phyloP scores from a whole-genome alignment of 768 basidiomycete genomes.

The Suillus americanus region DNA sequence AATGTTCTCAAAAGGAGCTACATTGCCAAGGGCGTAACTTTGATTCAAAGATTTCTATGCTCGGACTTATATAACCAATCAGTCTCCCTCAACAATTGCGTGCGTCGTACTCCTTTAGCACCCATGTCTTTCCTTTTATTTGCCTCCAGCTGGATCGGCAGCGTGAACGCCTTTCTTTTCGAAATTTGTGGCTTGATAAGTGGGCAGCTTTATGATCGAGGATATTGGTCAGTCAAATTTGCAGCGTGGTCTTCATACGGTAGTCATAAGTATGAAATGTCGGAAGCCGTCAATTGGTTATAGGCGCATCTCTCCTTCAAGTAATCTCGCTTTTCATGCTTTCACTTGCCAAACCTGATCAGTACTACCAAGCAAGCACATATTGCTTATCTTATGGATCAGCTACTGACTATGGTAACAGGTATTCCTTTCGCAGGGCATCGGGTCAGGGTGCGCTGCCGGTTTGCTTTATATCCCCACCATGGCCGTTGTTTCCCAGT shows the following conservation, averaged over 20 bases:
- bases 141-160: constrained; percentile 43
- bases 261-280: not conserved
- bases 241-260: too few relatives aligned
- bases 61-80: constrained; percentile 35
- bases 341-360: constrained; percentile 41
- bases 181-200: constrained; percentile 44
- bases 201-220: constrained; percentile 51
- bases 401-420: constrained; percentile 17
- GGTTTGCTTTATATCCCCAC: constrained; percentile 51
- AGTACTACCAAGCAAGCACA: constrained; percentile 41
- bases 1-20: not conserved
- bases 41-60: constrained; percentile 37
- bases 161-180: constrained; percentile 47
- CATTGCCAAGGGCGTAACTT: not conserved
- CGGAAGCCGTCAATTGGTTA: constrained; percentile 21
- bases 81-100: constrained; percentile 41
- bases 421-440: constrained; percentile 54
- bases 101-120: constrained; percentile 17
- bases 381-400: too few relatives aligned
- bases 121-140: not conserved
- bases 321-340: constrained; percentile 43
- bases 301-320: constrained; percentile 28
- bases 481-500: constrained; percentile 50
- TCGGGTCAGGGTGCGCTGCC: constrained; percentile 46
- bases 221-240: constrained; percentile 43